Evolutionary conservation across 2,329 filamentous ascomycete genomes (phyloP).

Genomic region (Magnaporthales sp.): DNA sequence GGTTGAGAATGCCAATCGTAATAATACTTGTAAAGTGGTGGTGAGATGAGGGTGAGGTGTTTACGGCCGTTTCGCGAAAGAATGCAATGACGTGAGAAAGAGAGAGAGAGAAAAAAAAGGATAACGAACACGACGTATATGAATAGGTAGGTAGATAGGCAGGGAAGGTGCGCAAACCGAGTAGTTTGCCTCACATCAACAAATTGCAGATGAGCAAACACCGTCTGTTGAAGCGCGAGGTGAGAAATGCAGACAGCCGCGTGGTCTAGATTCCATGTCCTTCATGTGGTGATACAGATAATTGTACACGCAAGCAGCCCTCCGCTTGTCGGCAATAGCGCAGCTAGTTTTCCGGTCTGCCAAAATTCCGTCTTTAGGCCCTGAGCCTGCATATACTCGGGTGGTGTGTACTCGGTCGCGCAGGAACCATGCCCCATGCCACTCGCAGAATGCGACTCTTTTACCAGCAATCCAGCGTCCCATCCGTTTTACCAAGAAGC

Average conservation of each 20-base stretch:
- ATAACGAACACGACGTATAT: not conserved
- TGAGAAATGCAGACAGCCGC: not conserved
- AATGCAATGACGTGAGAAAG: not conserved
- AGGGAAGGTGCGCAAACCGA: not conserved
- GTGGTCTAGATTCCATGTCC: not conserved
- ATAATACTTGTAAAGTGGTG: not conserved
- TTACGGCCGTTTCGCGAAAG: not conserved
- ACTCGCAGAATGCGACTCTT: not conserved
- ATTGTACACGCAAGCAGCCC: not conserved
- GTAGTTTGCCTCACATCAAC: not conserved
- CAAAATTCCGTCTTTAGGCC: not conserved
- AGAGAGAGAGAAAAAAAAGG: not conserved
- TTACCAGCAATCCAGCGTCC: not conserved
- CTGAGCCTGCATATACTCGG: not conserved
- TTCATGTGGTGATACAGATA: not conserved
- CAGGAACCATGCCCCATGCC: not conserved
- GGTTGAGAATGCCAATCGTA: not conserved
- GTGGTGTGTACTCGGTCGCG: not conserved
- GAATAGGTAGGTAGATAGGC: too few relatives aligned
- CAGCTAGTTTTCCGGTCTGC: not conserved
- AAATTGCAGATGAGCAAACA: not conserved
- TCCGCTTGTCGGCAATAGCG: not conserved
- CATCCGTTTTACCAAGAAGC: slow-evolving; percentile 73
- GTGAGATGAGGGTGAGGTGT: not conserved
- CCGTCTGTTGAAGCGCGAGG: not conserved